phyloP scores from a whole-genome alignment of 805 yeast genomes.

The Wickerhamiella galacta region DNA sequence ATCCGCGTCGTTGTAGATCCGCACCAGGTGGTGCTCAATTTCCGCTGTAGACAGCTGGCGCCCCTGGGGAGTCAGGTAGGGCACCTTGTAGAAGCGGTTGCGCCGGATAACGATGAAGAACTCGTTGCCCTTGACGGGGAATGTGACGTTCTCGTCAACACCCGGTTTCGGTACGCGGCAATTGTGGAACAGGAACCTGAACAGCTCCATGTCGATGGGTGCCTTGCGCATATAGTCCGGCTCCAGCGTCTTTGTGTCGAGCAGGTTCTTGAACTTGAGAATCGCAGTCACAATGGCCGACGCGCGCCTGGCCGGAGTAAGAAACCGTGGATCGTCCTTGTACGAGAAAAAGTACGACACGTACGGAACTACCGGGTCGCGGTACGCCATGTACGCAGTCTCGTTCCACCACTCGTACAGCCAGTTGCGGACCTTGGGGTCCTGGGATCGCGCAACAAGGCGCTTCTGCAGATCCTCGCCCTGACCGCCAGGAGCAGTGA shows the following conservation, averaged over 20 bases:
- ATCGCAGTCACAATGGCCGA: conserved; percentile 55
- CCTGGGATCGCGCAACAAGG: conserved; percentile 38
- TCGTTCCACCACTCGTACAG: conserved; percentile 85
- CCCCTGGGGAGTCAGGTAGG: conserved; percentile 22
- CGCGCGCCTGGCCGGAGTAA: conserved; percentile 38
- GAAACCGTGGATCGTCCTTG: conserved; percentile 35
- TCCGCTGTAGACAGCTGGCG: conserved; percentile 24
- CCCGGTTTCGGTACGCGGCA: conserved; percentile 50
- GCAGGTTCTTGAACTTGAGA: conserved; percentile 44
- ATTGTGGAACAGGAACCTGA: conserved; percentile 79
- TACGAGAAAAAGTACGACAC: conserved; percentile 83
- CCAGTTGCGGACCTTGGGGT: conserved; percentile 62
- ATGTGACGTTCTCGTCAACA: conserved; percentile 42
- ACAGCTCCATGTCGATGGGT: conserved; percentile 93
- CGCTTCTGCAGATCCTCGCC: conserved; percentile 57
- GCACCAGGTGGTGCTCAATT: conserved; percentile 35
- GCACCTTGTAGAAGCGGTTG: conserved; percentile 66
- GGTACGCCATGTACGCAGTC: conserved; percentile 74
- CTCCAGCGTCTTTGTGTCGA: conserved; percentile 57
- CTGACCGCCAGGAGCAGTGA: conserved; percentile 41
- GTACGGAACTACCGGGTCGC: conserved; percentile 90
- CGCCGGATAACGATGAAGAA: conserved; percentile 58
- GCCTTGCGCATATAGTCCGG: conserved; percentile 61
- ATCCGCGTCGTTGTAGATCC: conserved; percentile 31
- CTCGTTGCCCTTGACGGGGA: conserved; percentile 33